Percentiles rank a stretch among this genome's conserved stretches.
Conservation (phyloP, 139 green algal genomes). For the Chlamydomonas incerta region DNA sequence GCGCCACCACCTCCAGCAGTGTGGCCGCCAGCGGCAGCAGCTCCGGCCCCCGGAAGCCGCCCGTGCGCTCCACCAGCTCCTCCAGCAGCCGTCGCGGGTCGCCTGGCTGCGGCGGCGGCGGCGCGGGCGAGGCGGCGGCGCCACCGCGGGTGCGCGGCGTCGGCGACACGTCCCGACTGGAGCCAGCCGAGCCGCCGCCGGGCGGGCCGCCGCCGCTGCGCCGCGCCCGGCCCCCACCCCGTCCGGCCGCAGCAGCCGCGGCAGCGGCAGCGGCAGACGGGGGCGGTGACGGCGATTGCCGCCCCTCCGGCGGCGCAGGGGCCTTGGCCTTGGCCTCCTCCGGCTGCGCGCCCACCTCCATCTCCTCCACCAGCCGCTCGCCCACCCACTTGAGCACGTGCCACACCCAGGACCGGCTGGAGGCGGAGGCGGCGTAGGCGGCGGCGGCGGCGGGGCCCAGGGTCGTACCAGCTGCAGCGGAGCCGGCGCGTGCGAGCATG, state of each 20-base stretch:
- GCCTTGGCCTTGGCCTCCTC: background rate
- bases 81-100: background rate
- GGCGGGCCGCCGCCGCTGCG: background rate
- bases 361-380: slow-evolving; percentile 34
- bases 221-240: too few relatives aligned
- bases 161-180: background rate
- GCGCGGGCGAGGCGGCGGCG: too few relatives aligned
- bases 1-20: slow-evolving; percentile 4
- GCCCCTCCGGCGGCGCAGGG: background rate
- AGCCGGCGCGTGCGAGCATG: too few relatives aligned
- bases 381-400: slow-evolving; percentile 41
- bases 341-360: background rate
- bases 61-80: slow-evolving; percentile 24
- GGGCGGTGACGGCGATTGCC: background rate
- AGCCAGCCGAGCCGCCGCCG: background rate
- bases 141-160: background rate
- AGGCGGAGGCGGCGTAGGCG: background rate
- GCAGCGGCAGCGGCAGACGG: background rate
- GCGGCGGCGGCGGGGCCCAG: background rate
- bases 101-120: too few relatives aligned
- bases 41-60: slow-evolving; percentile 20
- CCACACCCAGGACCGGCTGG: slow-evolving; percentile 30
- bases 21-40: slow-evolving; percentile 40
- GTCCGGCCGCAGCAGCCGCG: too few relatives aligned
- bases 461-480: background rate